A percentile compares a stretch with the other conserved stretches of the same genome.
Evolutionary conservation across 305 asterid genomes (phyloP).

Genomic region (Fraxinus floribunda): DNA sequence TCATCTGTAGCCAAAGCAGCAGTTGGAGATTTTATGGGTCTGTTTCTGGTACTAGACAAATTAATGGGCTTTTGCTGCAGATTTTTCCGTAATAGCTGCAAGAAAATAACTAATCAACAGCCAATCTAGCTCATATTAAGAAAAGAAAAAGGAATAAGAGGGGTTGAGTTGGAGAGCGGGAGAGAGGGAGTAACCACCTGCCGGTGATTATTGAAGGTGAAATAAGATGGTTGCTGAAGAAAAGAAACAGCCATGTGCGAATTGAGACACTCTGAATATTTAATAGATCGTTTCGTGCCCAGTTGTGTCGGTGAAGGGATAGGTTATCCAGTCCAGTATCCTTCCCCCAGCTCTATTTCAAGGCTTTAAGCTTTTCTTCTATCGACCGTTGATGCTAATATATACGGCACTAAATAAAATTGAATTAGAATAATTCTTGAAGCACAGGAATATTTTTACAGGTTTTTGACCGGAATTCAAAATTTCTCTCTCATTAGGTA

Average conservation of each 20-base stretch:
- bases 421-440: neutral
- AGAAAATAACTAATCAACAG: slow-evolving; percentile 17
- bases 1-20: slow-evolving; percentile 40
- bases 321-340: slow-evolving; percentile 1
- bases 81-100: slow-evolving; percentile 31
- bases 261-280: neutral
- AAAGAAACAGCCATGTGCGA: slow-evolving; percentile 36
- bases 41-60: slow-evolving; percentile 32
- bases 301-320: neutral
- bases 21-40: slow-evolving; percentile 24
- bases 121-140: neutral
- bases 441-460: no score
- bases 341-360: neutral
- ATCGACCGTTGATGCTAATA: neutral
- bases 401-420: neutral
- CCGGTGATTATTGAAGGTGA: slow-evolving; percentile 27
- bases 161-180: neutral
- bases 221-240: slow-evolving; percentile 33
- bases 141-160: neutral
- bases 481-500: no score
- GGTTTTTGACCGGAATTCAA: no score
- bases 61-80: slow-evolving; percentile 30
- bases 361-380: neutral
- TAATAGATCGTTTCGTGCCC: neutral
- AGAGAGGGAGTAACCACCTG: slow-evolving; percentile 25